Base-by-base conservation (phyloP, 106 monocot genomes). In the Platanthera zijinensis region DNA sequence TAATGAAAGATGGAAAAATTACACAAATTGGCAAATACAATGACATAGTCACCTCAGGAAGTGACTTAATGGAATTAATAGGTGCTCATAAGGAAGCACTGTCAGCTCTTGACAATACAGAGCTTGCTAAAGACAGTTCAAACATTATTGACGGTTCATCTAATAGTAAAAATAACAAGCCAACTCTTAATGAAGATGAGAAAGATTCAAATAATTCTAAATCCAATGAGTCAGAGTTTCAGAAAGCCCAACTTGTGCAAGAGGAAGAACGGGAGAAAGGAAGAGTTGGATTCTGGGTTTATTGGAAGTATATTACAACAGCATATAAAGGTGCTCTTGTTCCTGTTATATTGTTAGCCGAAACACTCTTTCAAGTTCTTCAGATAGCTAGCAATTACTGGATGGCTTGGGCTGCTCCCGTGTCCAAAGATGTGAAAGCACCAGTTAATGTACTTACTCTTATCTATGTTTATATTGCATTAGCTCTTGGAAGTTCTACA, bases 191-290 rank as follows among this genome's bases (percentile, higher is more conserved):
- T 74, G 80, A 79, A 52, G 85, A 82, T 10, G 25, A 82, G 3
- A 76, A 79, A 73, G 79, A 77, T 76, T 57, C 80, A 83, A 56
- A 82, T 46, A 85, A 84, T 77, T 84, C 66, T 25, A 81, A 83
- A 71, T 17, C 39, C 13, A 77, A 82, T 56, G 87, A 90, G 8
- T 73, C 50, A 46, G 78, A 14, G 66, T 79, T 21, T 14, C 77
- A 82, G 74, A 87, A 82, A 56, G 89, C 89, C 10, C 94, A 94
- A 71, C 89, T 99, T 48, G 80, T 91, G 69, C 87, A 89, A 82
- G 94, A 91, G 74, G 97, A 99, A 82, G 97, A 99, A 71, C 91
- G 97, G 80, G 94, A 99, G 78, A 99, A 99, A 90, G 94, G 91
- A 14, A 91, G 63, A 51, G 91, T 99, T 22, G 91, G 94, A 9